Evolutionary conservation across 768 basidiomycete genomes (phyloP), one percentile per base, ranked within the genome.

Genomic region (Amyloporia xantha): DNA sequence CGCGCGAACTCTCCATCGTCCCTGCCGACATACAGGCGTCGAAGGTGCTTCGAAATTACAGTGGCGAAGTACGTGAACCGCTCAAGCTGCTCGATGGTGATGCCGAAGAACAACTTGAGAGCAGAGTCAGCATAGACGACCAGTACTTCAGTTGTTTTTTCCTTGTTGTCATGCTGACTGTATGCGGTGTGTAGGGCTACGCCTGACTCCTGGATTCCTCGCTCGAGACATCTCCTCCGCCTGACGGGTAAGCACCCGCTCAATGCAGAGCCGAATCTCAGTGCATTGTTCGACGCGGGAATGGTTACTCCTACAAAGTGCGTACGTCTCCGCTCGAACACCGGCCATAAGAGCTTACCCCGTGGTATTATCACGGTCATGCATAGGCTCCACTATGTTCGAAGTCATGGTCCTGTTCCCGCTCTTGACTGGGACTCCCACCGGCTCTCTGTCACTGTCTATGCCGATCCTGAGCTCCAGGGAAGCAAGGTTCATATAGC

Each of bases 291-390:
- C 36, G 53, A 50, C 1, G 58, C 53, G 2, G 58, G 58, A 1
- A 47, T 59, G 48, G 46, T 56, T 26, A 59, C 58, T 0, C 58
- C 58, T 1, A 59, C 58, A 1, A 59, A 59, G 58, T 59, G 19
- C 3, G 45, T 44, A 5, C 41, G 4, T 3, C 17, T 7, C 6
- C n/a, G n/a, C n/a, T n/a, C n/a, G n/a, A n/a, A n/a, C n/a, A n/a
- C n/a, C n/a, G n/a, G n/a, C n/a, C n/a, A n/a, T n/a, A n/a, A n/a
- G n/a, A n/a, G n/a, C n/a, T n/a, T n/a, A n/a, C n/a, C n/a, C n/a
- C n/a, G n/a, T n/a, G n/a, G n/a, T n/a, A n/a, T n/a, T n/a, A n/a
- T n/a, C n/a, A n/a, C n/a, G n/a, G n/a, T n/a, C n/a, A n/a, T n/a
- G n/a, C n/a, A n/a, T 27, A 59, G 58, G 28, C 44, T 59, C 11